Conservation (phyloP, 2,329 filamentous ascomycete species). For the Cadophora sp. region DNA sequence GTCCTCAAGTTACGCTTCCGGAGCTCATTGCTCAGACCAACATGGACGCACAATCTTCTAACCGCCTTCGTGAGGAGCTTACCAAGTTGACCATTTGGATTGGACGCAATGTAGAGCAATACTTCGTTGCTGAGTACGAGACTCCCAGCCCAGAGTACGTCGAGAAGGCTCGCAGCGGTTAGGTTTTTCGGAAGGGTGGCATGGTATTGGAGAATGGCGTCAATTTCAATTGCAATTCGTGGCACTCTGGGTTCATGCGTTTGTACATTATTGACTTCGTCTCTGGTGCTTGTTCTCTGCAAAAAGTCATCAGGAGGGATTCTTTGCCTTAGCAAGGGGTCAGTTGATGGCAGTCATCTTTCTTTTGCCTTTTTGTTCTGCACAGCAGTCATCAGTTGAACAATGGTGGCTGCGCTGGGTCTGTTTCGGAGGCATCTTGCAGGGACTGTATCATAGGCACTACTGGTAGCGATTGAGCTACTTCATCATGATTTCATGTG, state of each 20-base stretch:
- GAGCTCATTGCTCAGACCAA: constrained; percentile 97
- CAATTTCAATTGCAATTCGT: constrained; percentile 21
- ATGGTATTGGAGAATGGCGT: constrained; percentile 40
- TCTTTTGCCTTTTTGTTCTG: not conserved
- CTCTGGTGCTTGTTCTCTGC: not conserved
- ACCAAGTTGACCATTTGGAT: constrained; percentile 88
- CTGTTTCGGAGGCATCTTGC: not conserved
- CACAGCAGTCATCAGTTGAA: not conserved
- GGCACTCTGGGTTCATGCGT: constrained; percentile 1
- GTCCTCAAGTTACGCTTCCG: constrained; percentile 76
- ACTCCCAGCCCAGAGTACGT: constrained; percentile 74
- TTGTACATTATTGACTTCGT: constrained; percentile 8
- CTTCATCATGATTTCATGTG: not conserved
- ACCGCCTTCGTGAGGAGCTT: constrained; percentile 87
- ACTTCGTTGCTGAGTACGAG: constrained; percentile 81
- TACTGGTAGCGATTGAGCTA: not conserved
- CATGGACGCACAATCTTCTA: constrained; percentile 93
- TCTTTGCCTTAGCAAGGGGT: not conserved
- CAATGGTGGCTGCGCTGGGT: not conserved
- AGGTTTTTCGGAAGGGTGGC: constrained; percentile 16
- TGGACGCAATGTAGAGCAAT: constrained; percentile 70
- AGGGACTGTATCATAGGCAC: not conserved
- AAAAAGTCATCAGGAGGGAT: not conserved
- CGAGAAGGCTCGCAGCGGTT: constrained; percentile 61
- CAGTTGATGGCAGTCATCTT: not conserved